Base-by-base conservation (phyloP, 1,284 basidiomycete species). In the Marasmius oreades region DNA sequence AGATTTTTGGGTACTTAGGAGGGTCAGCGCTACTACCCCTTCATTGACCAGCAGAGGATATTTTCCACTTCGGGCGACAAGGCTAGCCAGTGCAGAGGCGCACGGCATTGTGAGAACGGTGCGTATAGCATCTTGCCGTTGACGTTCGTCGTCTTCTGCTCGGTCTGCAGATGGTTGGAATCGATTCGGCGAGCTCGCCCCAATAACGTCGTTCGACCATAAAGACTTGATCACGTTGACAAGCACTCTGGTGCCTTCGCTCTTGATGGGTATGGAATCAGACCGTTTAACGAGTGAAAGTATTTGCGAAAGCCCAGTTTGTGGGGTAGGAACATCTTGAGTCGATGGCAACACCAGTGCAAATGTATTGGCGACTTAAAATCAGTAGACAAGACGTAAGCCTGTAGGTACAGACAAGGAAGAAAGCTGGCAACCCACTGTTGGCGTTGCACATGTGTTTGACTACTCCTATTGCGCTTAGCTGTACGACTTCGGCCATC, bases 31-130 rank as follows among this genome's bases (percentile, higher is more conserved):
- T 26, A 98, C 81, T 26, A 97, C 77, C 0, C 89, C 92, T 70
- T 98, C 96, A 65, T 95, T 96, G 59, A 97, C 80, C 31, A 98
- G 77, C 46, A 94, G 77, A 0, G 92, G 88, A 66, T 93, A 92
- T 67, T 87, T 88, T 61, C 80, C 82, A 64, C 92, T 93, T 59
- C 86, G 79, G 16, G 84, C 82, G 22, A 96, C 76, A 62, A 97
- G 82, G 59, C 82, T 84, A 1, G 85, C 81, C 24, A 98, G 77
- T 11, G 85, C 82, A 5, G 77, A 76, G 0, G 84, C 78, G 59
- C 81, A 82, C 22, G 82, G 75, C 20, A 72, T 65, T 8, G 77
- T 82, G 23, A 80, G 71, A 18, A 92, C 68, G 6, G 71, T 67
- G 37, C 77, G 69, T 57, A 86, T 81, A n/a, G 85, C 84, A 36